Conservation (phyloP, 352 stramenopile species). For the Globisporangium sylvaticum region DNA sequence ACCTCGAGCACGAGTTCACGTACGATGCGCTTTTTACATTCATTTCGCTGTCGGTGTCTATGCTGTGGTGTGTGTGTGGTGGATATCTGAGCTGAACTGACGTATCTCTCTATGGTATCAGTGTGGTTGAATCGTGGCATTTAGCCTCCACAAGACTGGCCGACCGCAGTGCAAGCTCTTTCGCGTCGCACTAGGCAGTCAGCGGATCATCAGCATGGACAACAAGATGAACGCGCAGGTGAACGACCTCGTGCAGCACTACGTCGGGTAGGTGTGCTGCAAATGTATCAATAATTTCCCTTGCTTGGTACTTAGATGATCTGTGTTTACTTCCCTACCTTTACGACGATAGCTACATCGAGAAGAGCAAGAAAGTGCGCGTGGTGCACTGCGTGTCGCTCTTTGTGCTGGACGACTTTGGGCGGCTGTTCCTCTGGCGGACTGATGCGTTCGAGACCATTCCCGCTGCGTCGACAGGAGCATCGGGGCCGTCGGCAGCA, state of each 20-base stretch:
- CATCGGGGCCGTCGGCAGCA: neutral
- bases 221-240: constrained; percentile 46
- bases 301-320: neutral
- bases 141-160: constrained; percentile 58
- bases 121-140: neutral
- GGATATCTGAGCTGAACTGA: neutral
- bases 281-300: too few species aligned
- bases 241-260: constrained; percentile 37
- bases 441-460: constrained; percentile 58
- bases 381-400: constrained; percentile 51
- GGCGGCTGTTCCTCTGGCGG: constrained; percentile 48
- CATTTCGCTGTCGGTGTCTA: neutral
- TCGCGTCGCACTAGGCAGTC: constrained; percentile 55
- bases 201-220: constrained; percentile 72
- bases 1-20: constrained; percentile 75
- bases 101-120: neutral
- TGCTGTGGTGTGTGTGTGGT: neutral
- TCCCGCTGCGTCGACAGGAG: constrained; percentile 9
- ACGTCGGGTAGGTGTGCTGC: constrained; percentile 25
- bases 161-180: constrained; percentile 55
- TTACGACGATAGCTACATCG: constrained; percentile 30
- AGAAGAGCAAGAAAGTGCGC: constrained; percentile 64
- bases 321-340: neutral
- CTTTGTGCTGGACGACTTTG: constrained; percentile 56
- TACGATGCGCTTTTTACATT: constrained; percentile 25